Evolutionary conservation across 2,329 filamentous ascomycete genomes (phyloP).

Genomic region (Phialocephala sp.): DNA sequence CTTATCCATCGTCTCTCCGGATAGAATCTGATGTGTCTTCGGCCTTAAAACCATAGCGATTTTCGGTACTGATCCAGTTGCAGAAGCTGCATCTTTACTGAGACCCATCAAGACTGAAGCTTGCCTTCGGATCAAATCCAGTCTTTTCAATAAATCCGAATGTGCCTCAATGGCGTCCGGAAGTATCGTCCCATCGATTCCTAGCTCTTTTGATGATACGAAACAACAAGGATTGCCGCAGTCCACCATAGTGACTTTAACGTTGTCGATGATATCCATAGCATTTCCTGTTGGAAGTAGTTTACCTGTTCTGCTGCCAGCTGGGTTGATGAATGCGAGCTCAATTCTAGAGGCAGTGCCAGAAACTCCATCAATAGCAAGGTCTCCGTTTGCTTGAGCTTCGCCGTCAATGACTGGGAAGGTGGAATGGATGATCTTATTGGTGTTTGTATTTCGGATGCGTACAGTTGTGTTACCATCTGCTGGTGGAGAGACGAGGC

Average conservation of each 20-base stretch:
- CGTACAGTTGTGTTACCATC: constrained; percentile 51
- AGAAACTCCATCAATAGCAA: constrained; percentile 68
- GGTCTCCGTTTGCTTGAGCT: constrained; percentile 57
- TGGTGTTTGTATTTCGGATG: constrained; percentile 75
- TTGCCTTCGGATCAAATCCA: constrained; percentile 61
- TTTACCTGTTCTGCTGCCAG: constrained; percentile 67
- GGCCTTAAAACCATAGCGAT: constrained; percentile 59
- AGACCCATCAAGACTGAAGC: constrained; percentile 68
- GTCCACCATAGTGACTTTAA: constrained; percentile 64
- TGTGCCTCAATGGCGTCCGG: constrained; percentile 59
- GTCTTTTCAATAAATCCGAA: constrained; percentile 48
- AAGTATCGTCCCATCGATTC: constrained; percentile 54
- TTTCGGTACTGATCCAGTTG: constrained; percentile 67
- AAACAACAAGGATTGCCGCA: constrained; percentile 70
- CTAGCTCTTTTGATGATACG: constrained; percentile 59
- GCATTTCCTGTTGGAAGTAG: constrained; percentile 63
- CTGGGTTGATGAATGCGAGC: constrained; percentile 66
- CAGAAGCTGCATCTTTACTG: constrained; percentile 45
- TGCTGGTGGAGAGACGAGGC: constrained; percentile 47
- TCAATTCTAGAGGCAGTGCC: constrained; percentile 62
- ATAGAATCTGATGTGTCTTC: constrained; percentile 46
- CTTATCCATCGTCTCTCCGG: constrained; percentile 44
- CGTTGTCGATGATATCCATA: constrained; percentile 55
- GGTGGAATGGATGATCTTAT: constrained; percentile 63
- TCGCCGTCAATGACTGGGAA: constrained; percentile 59